A percentile compares a stretch with the other conserved stretches of the same genome.
Evolutionary conservation across 306 rosid genomes (phyloP).

Genomic region (Parietaria judaica): DNA sequence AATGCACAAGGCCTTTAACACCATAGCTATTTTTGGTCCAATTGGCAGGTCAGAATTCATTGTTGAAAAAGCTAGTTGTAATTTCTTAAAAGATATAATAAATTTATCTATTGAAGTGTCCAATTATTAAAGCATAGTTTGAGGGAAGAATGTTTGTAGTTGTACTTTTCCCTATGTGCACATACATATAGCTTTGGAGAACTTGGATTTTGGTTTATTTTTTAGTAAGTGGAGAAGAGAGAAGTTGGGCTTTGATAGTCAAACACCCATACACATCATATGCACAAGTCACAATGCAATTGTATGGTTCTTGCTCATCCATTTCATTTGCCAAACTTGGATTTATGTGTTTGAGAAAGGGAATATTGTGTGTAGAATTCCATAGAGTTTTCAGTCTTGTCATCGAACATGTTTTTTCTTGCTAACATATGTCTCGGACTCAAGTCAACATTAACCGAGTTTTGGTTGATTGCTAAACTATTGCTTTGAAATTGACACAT

Average conservation of each 20-base stretch:
- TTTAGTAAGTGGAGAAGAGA: conserved; percentile 1
- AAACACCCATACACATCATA: conserved; percentile 7
- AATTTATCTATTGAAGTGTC: background rate
- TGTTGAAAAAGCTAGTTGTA: background rate
- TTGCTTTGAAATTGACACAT: background rate
- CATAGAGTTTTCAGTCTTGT: background rate
- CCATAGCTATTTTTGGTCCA: conserved; percentile 11
- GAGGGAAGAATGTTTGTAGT: conserved; percentile 1
- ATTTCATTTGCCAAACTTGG: conserved; percentile 15
- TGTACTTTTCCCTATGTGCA: conserved; percentile 7
- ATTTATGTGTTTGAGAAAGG: conserved; percentile 12
- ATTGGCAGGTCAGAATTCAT: conserved; percentile 25
- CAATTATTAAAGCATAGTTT: conserved; percentile 16
- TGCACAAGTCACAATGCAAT: background rate
- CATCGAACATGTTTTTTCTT: background rate
- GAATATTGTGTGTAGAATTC: conserved; percentile 4
- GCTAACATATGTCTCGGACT: background rate
- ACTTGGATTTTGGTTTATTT: conserved; percentile 4
- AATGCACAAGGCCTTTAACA: conserved; percentile 7
- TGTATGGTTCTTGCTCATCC: conserved; percentile 12
- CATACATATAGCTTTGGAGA: background rate
- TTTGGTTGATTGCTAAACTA: conserved; percentile 4
- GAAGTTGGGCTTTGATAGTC: conserved; percentile 4
- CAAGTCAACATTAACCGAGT: conserved; percentile 3
- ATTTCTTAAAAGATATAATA: too few species aligned